phyloP scores from a whole-genome alignment of 345 rosid genomes.

The Aegle marmelos region DNA sequence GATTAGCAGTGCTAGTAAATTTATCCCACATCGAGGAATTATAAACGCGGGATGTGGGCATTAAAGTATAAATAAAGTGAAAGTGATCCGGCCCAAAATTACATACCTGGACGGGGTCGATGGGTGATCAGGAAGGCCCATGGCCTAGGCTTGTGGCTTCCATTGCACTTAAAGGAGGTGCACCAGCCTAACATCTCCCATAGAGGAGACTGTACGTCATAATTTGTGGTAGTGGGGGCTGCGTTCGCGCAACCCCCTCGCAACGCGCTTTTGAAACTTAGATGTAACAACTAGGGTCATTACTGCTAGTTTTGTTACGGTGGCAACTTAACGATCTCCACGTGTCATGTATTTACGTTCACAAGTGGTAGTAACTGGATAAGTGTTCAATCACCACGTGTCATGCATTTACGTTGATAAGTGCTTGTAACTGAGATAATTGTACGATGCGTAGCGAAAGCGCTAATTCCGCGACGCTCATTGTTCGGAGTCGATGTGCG shows the following conservation, averaged over 20 bases:
- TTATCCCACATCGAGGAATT: conserved; percentile 1
- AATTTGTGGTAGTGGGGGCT: conserved; percentile 28
- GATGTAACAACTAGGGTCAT: no score
- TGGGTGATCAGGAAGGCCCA: conserved; percentile 26
- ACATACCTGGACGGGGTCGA: conserved; percentile 36
- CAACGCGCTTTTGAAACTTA: not conserved
- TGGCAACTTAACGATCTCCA: no score
- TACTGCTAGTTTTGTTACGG: no score
- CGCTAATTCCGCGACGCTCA: no score
- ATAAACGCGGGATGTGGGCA: not conserved
- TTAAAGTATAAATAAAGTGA: not conserved
- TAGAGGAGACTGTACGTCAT: conserved; percentile 25
- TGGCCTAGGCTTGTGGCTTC: conserved; percentile 23
- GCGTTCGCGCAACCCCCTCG: conserved; percentile 26
- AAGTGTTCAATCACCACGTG: no score
- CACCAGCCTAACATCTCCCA: conserved; percentile 26
- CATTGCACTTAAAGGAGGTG: conserved; percentile 18
- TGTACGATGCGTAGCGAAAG: no score
- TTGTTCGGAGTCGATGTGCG: no score
- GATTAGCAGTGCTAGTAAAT: not conserved
- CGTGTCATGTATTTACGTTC: no score
- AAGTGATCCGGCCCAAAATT: rapidly evolving
- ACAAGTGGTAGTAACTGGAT: no score
- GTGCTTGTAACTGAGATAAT: no score
- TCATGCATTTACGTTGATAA: no score